These are phyloP conservation scores for Cokeromyces recurvatus DNA, from an alignment of 371 early-diverging fungal genomes.

Conservation along the genomic window DNA sequence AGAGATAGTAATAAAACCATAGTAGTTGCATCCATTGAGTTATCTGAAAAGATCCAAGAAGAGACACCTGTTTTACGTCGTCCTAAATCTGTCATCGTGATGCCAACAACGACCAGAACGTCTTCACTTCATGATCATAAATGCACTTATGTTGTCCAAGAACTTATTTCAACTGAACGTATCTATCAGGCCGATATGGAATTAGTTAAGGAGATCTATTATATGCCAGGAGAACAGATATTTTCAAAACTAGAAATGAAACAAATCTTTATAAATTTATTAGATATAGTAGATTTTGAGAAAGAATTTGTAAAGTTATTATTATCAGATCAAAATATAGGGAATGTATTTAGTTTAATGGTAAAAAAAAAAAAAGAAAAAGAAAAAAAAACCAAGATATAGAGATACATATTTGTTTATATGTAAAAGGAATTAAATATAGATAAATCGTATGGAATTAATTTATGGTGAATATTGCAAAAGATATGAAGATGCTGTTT, in stretches of 20 bases:
- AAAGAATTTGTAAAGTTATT: constrained; percentile 35
- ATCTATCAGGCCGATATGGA: constrained; percentile 66
- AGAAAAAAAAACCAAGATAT: no score
- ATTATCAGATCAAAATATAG: constrained; percentile 32
- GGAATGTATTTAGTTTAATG: constrained; percentile 55
- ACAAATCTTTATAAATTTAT: constrained; percentile 61
- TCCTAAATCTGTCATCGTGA: constrained; percentile 1
- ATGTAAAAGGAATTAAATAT: not conserved
- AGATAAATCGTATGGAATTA: constrained; percentile 49
- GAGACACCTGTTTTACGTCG: not conserved
- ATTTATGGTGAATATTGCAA: constrained; percentile 76
- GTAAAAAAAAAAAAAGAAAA: no score
- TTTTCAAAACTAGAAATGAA: constrained; percentile 55
- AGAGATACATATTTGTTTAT: not conserved
- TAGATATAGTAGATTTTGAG: constrained; percentile 55
- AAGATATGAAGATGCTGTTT: constrained; percentile 65
- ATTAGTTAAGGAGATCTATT: constrained; percentile 59
- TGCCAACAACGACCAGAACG: no score
- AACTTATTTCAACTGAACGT: constrained; percentile 69
- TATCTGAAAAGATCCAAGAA: not conserved
- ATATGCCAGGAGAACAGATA: constrained; percentile 44
- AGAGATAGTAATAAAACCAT: no score
- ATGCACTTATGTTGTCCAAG: constrained; percentile 51
- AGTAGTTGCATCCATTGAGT: not conserved
- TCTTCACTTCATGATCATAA: no score